Evolutionary conservation across 2,329 filamentous ascomycete genomes (phyloP).

Genomic region (Ascochyta koolunga): DNA sequence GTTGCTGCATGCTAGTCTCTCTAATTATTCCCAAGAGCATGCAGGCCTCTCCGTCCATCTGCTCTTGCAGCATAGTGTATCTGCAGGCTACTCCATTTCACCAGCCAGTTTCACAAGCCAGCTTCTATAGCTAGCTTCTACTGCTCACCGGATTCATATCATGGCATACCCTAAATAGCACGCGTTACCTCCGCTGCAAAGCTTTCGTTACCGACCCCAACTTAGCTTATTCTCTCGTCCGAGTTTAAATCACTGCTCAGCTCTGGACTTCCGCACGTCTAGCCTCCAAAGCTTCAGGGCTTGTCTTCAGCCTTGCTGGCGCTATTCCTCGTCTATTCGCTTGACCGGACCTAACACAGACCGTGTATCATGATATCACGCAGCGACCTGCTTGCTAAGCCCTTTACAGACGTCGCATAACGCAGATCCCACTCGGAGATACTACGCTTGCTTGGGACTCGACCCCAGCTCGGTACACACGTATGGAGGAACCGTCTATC

Average conservation of each 20-base stretch:
- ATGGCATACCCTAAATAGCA: not conserved
- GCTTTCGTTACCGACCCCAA: not conserved
- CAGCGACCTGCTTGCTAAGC: not conserved
- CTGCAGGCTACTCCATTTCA: not conserved
- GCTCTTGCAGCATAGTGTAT: not conserved
- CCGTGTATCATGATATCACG: not conserved
- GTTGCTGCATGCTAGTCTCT: not conserved
- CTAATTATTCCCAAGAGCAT: not conserved
- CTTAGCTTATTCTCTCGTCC: not conserved
- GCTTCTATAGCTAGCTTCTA: no score
- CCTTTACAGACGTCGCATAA: not conserved
- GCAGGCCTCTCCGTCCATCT: not conserved
- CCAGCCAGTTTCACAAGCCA: no score
- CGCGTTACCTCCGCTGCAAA: not conserved
- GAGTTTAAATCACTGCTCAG: conserved; percentile 1
- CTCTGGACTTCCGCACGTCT: not conserved
- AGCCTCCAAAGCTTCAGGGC: not conserved
- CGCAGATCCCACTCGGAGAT: not conserved
- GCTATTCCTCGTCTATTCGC: not conserved
- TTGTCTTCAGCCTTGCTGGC: not conserved
- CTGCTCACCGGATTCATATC: not conserved
- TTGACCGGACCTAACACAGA: not conserved
- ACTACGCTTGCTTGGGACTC: not conserved
- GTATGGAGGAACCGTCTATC: not conserved
- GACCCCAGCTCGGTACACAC: not conserved